These are phyloP conservation scores for Leucocoprinus birnbaumii DNA, from an alignment of 768 basidiomycete genomes.

Conservation along the genomic window DNA sequence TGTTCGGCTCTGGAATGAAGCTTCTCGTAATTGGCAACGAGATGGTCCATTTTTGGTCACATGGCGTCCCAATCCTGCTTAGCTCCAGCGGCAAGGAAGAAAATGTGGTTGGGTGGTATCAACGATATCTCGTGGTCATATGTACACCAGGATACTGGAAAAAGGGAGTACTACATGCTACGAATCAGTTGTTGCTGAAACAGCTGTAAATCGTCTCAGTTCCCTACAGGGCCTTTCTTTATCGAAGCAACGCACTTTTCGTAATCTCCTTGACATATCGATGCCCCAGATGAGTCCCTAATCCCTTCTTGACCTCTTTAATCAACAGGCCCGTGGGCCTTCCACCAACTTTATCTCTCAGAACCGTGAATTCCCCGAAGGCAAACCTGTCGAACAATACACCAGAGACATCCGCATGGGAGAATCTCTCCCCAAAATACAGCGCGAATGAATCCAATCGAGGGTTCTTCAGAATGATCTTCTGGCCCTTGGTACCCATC, in stretches of 20 bases:
- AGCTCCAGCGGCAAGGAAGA: too few relatives aligned
- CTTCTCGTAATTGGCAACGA: too few relatives aligned
- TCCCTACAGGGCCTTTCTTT: not conserved
- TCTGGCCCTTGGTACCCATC: not conserved
- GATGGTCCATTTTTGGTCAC: too few relatives aligned
- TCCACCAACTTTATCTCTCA: conserved; percentile 1
- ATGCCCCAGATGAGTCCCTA: not conserved
- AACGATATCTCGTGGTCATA: too few relatives aligned
- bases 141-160: too few relatives aligned
- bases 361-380: conserved; percentile 1
- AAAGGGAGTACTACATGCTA: not conserved
- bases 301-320: conserved; percentile 3
- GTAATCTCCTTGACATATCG: conserved; percentile 4
- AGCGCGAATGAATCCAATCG: not conserved
- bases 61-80: too few relatives aligned
- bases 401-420: not conserved
- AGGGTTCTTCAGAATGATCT: conserved; percentile 1
- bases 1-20: too few relatives aligned
- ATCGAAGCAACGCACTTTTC: not conserved
- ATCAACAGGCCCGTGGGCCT: not conserved
- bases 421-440: conserved; percentile 2
- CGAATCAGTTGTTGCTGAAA: not conserved
- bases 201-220: not conserved
- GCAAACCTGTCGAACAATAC: not conserved
- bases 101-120: too few relatives aligned